Base-by-base conservation (phyloP, 371 early-diverging fungal species). In the Dinochytrium kinnereticum region DNA sequence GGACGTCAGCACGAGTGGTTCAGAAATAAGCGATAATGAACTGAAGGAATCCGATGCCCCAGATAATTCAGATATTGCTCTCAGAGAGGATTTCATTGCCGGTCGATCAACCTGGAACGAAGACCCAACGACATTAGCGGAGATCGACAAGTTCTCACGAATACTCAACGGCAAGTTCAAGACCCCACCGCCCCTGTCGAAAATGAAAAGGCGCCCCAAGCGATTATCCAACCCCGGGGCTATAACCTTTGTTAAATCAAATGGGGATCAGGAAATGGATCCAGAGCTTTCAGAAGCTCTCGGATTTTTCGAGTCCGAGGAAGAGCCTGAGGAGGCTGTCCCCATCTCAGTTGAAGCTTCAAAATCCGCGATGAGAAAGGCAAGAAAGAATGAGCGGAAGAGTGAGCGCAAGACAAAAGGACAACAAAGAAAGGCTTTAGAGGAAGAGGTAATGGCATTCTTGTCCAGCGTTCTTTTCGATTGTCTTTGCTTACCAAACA, bases 51-150 rank as follows among this genome's bases (percentile, higher is more conserved):
- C 71, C 33, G 72, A 72, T 2, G 70, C 40, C 10, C 40, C n/a
- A n/a, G 65, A 64, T 55, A 15, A 64, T 24, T 39, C 59, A 65
- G 66, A 28, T n/a, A 70, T 66, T 10, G 17, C 37, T 13, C 7
- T 7, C 36, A 3, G 61, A 3, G 34, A 34, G 24, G 19, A 33
- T n/a, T 77, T 73, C 40, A 64, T 61, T 33, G 74, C 71, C 37
- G 66, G 71, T 21, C 17, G 51, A 44, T 73, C 77, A 19, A 40
- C 71, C 1, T 76, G 77, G 77, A 61, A 69, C 3, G 67, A 28
- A 19, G 69, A 59, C 28, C 36, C 51, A 2, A 38, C 17, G 37
- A 3, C 36, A 21, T 49, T 36, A 30, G 39, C 40, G 2, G 40
- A 31, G 34, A 38, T 50, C 13, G 50, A 15, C n/a, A 64, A 33